These are phyloP conservation scores for Kodamaea plutei DNA, from an alignment of 1,139 yeast genomes.

Conservation along the genomic window DNA sequence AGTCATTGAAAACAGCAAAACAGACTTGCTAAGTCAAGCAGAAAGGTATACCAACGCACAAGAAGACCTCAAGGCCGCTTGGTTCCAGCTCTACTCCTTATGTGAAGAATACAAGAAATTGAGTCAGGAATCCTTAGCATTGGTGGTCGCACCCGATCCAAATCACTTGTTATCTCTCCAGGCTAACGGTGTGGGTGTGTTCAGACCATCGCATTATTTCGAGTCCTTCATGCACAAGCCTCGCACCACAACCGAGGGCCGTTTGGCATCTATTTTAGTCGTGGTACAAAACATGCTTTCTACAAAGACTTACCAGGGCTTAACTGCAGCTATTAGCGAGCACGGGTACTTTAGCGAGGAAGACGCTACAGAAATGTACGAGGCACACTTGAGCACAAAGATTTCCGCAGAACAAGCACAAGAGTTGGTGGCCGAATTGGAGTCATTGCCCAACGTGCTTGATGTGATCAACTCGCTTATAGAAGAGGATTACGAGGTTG, in stretches of 20 bases:
- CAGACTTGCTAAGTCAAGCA: constrained; percentile 13
- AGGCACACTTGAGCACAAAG: constrained; percentile 20
- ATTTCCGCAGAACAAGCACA: constrained; percentile 22
- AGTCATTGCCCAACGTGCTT: constrained; percentile 23
- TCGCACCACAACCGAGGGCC: constrained; percentile 14
- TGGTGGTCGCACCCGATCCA: constrained; percentile 6
- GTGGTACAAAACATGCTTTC: constrained; percentile 24
- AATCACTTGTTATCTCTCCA: constrained; percentile 20
- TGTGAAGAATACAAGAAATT: constrained; percentile 64
- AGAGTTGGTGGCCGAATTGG: constrained; percentile 19
- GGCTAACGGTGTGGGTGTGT: constrained; percentile 33
- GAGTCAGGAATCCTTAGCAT: constrained; percentile 47
- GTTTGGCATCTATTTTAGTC: constrained; percentile 21
- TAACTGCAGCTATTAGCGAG: constrained; percentile 13
- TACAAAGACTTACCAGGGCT: constrained; percentile 23
- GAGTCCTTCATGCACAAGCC: constrained; percentile 21
- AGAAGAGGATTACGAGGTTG: constrained; percentile 13
- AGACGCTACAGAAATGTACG: constrained; percentile 20
- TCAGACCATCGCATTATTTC: constrained; percentile 31
- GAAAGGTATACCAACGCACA: constrained; percentile 20
- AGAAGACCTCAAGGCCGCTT: constrained; percentile 16
- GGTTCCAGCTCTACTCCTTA: constrained; percentile 59
- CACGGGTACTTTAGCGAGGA: constrained; percentile 13
- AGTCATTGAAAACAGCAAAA: constrained; percentile 8
- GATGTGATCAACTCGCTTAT: constrained; percentile 24